Evolutionary conservation across 306 rosid species (phyloP), one percentile per base, ranked within the genome.

Genomic region (Pyrus communis): DNA sequence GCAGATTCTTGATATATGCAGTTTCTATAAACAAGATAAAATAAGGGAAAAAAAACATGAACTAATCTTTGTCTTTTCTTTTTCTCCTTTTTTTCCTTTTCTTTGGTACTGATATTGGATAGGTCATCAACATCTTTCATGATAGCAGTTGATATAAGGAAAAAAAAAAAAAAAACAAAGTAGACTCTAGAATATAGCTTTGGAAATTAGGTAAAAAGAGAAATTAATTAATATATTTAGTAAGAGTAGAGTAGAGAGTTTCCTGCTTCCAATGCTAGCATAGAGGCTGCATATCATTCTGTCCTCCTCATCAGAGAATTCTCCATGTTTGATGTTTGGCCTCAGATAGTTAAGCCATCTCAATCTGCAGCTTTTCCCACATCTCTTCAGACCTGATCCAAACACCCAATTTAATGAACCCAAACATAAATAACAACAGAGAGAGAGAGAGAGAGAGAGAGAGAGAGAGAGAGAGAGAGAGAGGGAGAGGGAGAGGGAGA

Each of bases 321-420:
- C 96, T 11, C 98, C 98, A 65, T 91, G 98, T 83, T 91, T 93
- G 77, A 93, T 91, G 86, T 93, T 90, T 8, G 98, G 98, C 74
- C 98, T 89, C 0, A 93, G 87, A 87, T 93, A 93, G 92, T 93
- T 93, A 17, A 93, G 91, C 98, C 98, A 93, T 77, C 98, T 93
- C 83, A 93, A 77, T 83, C 98, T 88, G 79, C 98, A 93, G 80
- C 98, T 93, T 80, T 93, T 93, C 70, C 98, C 98, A 71, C 98
- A 93, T 78, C 98, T 87, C 88, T 79, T 93, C 70, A 93, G 82
- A 45, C 96, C 98, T 95, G 85, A 76, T 70, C 63, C 80, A 78
- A n/a, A 40, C 66, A 75, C 30, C 35, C 69, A 38, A 38, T 27
- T 58, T 21, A 49, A 9, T 31, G 2, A 59, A 46, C 57, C 57